phyloP scores from a whole-genome alignment of 192 early-diverging fungal genomes.

The Fimicolochytrium jonesii region DNA sequence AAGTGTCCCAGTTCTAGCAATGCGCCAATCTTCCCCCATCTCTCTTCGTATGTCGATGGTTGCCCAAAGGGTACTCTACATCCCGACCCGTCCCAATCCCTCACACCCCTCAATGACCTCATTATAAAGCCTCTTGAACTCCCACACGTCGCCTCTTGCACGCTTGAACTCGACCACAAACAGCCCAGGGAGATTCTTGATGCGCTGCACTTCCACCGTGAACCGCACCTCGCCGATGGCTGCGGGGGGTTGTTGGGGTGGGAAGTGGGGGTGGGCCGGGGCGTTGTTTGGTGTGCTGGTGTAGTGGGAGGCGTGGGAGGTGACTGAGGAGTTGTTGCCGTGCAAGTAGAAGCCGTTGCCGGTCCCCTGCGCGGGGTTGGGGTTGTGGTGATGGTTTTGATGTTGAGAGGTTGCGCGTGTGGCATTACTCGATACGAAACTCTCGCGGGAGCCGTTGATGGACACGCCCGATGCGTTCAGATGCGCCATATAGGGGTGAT shows the following conservation, averaged over 20 bases:
- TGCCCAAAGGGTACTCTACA: background rate
- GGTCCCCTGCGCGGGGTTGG: background rate
- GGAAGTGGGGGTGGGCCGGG: too few species aligned
- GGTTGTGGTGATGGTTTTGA: too few species aligned
- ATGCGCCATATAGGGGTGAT: slow-evolving; percentile 1
- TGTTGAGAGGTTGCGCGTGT: background rate
- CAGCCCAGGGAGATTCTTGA: slow-evolving; percentile 73
- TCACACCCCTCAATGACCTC: slow-evolving; percentile 26
- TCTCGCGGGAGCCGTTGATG: slow-evolving; percentile 3
- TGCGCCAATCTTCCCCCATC: too few species aligned
- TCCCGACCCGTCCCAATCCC: background rate
- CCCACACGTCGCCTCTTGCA: slow-evolving; percentile 49
- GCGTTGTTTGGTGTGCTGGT: background rate
- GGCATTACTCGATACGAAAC: background rate
- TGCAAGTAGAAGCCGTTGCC: slow-evolving; percentile 1
- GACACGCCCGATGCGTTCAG: background rate
- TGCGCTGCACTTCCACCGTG: slow-evolving; percentile 82
- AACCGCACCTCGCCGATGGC: slow-evolving; percentile 69
- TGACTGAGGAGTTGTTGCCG: slow-evolving; percentile 9
- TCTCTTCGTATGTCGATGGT: too few species aligned
- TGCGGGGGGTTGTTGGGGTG: slow-evolving; percentile 5
- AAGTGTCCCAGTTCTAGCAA: too few species aligned
- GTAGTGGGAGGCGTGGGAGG: slow-evolving; percentile 1
- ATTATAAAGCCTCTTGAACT: slow-evolving; percentile 48
- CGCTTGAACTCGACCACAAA: slow-evolving; percentile 53